A percentile compares a stretch with the other conserved stretches of the same genome.
phyloP scores from a whole-genome alignment of 2,329 filamentous ascomycete species.

The Tolypocladium ophioglossoides region DNA sequence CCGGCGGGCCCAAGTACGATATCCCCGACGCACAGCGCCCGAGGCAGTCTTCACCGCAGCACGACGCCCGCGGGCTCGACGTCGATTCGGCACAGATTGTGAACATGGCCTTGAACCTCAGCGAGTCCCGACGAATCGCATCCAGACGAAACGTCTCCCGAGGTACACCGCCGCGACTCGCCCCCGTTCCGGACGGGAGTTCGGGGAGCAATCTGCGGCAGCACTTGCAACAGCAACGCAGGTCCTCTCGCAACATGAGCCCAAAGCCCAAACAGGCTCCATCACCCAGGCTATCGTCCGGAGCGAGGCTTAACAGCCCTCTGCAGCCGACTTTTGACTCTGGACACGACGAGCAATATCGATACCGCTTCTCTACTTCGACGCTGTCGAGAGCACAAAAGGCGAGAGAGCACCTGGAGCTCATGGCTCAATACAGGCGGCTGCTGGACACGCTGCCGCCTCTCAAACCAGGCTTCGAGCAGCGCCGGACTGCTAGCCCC shows the following conservation, averaged over 20 bases:
- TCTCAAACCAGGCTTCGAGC: constrained; percentile 38
- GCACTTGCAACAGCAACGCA: constrained; percentile 62
- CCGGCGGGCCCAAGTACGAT: not conserved
- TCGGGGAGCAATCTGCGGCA: constrained; percentile 51
- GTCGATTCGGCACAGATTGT: constrained; percentile 84
- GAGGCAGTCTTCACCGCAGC: not conserved
- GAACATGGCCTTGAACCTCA: constrained; percentile 81
- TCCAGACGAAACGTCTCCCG: constrained; percentile 45
- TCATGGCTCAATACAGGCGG: constrained; percentile 74
- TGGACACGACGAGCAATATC: constrained; percentile 33
- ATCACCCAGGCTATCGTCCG: constrained; percentile 29
- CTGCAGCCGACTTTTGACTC: constrained; percentile 37
- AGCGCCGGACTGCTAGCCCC: constrained; percentile 28
- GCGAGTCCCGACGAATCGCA: constrained; percentile 63
- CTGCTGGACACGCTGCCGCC: constrained; percentile 72
- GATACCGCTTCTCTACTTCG: constrained; percentile 63
- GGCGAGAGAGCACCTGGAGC: constrained; percentile 74
- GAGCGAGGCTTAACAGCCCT: constrained; percentile 30
- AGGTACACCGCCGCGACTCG: constrained; percentile 38
- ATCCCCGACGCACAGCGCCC: not conserved
- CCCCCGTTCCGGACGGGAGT: constrained; percentile 40
- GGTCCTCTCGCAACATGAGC: constrained; percentile 49
- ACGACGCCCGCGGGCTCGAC: constrained; percentile 32
- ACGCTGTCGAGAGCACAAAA: constrained; percentile 76
- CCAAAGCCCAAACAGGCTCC: constrained; percentile 38